Evolutionary conservation across 2,329 filamentous ascomycete genomes (phyloP), one percentile per base, ranked within the genome.

Genomic region (Cladosporium sp.): DNA sequence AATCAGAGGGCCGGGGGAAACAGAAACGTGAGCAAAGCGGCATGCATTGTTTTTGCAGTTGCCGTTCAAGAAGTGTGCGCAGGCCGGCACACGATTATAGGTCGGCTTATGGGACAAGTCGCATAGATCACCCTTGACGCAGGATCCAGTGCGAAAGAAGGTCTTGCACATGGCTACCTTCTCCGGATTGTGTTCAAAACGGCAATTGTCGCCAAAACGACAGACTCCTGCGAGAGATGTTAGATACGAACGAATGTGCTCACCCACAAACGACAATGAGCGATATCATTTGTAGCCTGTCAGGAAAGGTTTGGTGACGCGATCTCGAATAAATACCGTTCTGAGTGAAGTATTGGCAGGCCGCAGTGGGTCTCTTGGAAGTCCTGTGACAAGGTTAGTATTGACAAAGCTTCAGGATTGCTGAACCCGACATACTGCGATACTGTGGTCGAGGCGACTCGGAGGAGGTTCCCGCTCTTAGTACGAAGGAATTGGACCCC

Each of bases 151-250:
- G 65, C 85, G 84, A 50, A 97, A 77, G 67, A 87, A 90, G 50
- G 88, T 84, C 71, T 89, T 93, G 82, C 93, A 98, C 53, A 93
- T 84, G 52, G 92, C 88, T 64, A 95, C 88, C 73, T 89, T 95
- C 67, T 82, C 77, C 40, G 87, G 81, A 66, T 98, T 88, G 76
- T 98, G 93, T 46, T 84, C 75, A 67, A 86, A 93, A 52, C 81
- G 85, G 71, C 93, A 98, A 44, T 73, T 75, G 7, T 86, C 85
- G 54, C 92, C 91, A 70, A 89, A 89, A 52, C 83, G 77, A 70
- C 93, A 98, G 59, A 85, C 85, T 74, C 93, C 93, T 95, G 68
- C 42, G 18, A 46, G 14, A 51, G 16, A 46, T 37, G 61, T 67
- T 46, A 67, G 65, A 55, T 14, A 31, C 14, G 37, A 35, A 46